Evolutionary conservation across 108 stramenopile genomes (phyloP).

Genomic region (Parietichytrium sp.): DNA sequence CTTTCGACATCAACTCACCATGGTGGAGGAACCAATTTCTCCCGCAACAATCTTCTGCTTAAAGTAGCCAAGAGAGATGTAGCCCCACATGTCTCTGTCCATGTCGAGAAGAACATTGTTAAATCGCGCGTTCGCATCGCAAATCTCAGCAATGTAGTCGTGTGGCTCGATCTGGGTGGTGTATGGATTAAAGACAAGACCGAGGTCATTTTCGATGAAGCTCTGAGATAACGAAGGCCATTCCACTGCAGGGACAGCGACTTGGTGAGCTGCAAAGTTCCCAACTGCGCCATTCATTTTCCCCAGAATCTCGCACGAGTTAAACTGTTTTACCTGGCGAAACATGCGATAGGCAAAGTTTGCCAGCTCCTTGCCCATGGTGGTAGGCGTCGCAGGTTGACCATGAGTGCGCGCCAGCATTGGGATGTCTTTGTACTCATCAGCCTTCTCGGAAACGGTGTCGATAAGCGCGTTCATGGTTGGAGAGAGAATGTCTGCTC

Average conservation of each 20-base stretch:
- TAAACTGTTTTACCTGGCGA: not conserved
- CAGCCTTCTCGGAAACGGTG: not conserved
- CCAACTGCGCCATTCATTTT: constrained; percentile 49
- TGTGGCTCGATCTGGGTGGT: constrained; percentile 50
- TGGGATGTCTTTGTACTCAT: not conserved
- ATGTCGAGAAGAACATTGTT: constrained; percentile 42
- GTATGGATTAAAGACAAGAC: constrained; percentile 18
- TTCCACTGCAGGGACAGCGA: constrained; percentile 42
- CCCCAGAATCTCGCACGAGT: not conserved
- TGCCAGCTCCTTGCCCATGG: constrained; percentile 48
- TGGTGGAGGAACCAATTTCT: constrained; percentile 43
- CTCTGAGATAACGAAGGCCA: constrained; percentile 18
- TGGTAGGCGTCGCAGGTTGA: constrained; percentile 46
- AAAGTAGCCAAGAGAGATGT: constrained; percentile 44
- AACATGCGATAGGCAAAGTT: constrained; percentile 39
- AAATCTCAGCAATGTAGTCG: constrained; percentile 42
- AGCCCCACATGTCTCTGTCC: constrained; percentile 44
- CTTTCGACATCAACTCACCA: no score
- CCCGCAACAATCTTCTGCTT: constrained; percentile 36
- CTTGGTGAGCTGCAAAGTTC: constrained; percentile 35
- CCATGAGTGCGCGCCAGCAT: constrained; percentile 50
- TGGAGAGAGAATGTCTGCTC: constrained; percentile 38
- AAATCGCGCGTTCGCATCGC: constrained; percentile 23
- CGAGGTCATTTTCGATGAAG: constrained; percentile 9
- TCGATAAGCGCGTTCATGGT: not conserved